Base-by-base conservation (phyloP, 805 yeast genomes). In the Nakazawaea wickerhamii region DNA sequence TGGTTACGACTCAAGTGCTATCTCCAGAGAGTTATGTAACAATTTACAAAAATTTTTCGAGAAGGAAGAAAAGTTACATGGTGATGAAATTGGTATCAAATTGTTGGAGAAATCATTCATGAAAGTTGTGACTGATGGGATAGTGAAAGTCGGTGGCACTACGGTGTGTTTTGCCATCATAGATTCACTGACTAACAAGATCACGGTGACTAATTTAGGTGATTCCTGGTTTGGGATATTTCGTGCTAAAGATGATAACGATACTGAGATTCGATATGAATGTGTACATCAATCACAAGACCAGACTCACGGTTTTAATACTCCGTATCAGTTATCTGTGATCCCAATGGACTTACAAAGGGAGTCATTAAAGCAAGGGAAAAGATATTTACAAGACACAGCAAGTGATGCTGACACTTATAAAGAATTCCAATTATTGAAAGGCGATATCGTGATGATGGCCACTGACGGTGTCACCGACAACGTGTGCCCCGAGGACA, bases 391-490 rank as follows among this genome's bases (percentile, higher is more conserved):
- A 37, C 77, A 77, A 54, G 90, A 88, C 57, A 58, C 67, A 8
- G 95, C 96, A 1, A 55, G 61, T 0, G 77, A 73, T 47, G 84
- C 93, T 0, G 95, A 84, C 50, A 71, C 67, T 41, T 81, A 82
- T 53, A 13, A 13, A 3, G 60, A 63, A 2, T 83, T 84, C 68
- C 73, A 84, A 49, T 65, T 91, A 32, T 57, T 79, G 53, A 74
- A 74, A 41, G 78, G 81, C 38, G 99, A 91, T 59, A 65, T 93
- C 15, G 75, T 91, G 4, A 58, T 93, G 40, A 81, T 91, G 55
- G 95, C 95, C 31, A 88, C 97, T 0, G 99, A 91, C 63, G 99
- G 99, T 23, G 83, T 91, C 38, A 80, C 86, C 22, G 99, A 91
- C 60, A 91, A 91, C 58, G 75, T 91, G 30, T 71, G 76, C 13